Conservation (phyloP, 495 filamentous ascomycete species). For the Penicillium riverlandense region DNA sequence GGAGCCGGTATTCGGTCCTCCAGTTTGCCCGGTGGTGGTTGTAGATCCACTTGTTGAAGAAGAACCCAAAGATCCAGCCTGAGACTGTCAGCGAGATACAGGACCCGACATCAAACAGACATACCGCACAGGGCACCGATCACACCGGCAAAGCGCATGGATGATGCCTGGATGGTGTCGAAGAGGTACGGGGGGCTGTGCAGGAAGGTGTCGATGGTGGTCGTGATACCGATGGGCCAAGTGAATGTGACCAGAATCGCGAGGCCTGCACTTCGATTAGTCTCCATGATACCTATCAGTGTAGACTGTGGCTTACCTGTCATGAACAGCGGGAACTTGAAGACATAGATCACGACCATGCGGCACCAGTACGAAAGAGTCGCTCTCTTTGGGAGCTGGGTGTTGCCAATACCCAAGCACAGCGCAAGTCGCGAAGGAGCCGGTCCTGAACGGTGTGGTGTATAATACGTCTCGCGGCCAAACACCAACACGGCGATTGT, state of each 20-base stretch:
- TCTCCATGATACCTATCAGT: neutral
- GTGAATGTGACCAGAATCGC: conserved; percentile 28
- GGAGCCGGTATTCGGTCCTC: conserved; percentile 27
- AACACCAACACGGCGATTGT: conserved; percentile 35
- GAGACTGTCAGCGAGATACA: neutral
- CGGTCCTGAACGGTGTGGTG: conserved; percentile 8
- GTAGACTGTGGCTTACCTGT: conserved; percentile 9
- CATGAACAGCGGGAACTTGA: conserved; percentile 26
- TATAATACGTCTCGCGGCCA: conserved; percentile 43
- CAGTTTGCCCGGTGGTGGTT: conserved; percentile 19
- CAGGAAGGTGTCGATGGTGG: conserved; percentile 29
- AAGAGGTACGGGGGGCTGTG: conserved; percentile 32
- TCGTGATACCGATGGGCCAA: conserved; percentile 38
- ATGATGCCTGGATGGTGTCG: conserved; percentile 27
- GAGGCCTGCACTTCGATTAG: conserved; percentile 7
- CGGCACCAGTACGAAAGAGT: conserved; percentile 17
- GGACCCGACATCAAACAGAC: neutral
- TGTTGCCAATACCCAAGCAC: conserved; percentile 46
- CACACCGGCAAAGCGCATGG: conserved; percentile 32
- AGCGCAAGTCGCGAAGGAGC: conserved; percentile 16
- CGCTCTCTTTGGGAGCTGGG: conserved; percentile 15
- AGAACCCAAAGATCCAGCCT: conserved; percentile 26
- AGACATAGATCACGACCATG: conserved; percentile 23
- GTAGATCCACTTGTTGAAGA: conserved; percentile 32
- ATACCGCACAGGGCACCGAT: conserved; percentile 27